Evolutionary conservation across 192 early-diverging fungal genomes (phyloP), one percentile per base, ranked within the genome.

Genomic region (Coemansia umbellata): DNA sequence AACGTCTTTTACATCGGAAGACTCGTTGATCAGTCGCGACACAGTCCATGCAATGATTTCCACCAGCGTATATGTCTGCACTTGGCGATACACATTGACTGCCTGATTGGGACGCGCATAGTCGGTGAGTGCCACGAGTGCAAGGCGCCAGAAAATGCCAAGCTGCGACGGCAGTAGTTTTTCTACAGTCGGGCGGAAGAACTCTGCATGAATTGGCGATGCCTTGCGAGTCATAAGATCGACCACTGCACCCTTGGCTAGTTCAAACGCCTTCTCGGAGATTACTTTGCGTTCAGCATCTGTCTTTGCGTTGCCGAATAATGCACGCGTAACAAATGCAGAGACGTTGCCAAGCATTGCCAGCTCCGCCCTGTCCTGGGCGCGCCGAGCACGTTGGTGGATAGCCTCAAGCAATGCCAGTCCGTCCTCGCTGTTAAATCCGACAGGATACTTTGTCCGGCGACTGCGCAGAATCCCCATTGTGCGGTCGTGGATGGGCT

Each of bases 141-240:
- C 75, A 3, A 91, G 61, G 55, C 71, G 67, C 86, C 85, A 91
- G 47, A 85, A 56, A 18, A 87, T 71, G 8, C 78, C 74, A 19
- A 83, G 50, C 40, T 67, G 63, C 10, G 45, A 40, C 3, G 63
- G 50, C 18, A 37, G 59, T 31, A 66, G 50, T 41, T 53, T 51
- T 17, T 30, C 47, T 0, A 45, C 35, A 6, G 49, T 33, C 6
- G 64, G 18, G 18, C 53, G 53, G 67, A 94, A 89, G 60, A 94
- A 80, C 36, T 76, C 80, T 14, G 82, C 66, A 45, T 83, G 79
- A 50, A 94, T 48, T 49, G 82, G 83, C 41, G 82, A 82, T 31
- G 85, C 82, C 66, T 87, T 87, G 55, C 80, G 81, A 37, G 84
- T 78, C 83, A 91, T 81, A 66, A 87, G 92, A 60, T 89, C 81